These are phyloP conservation scores for Stephanodiscus minutulus DNA, from an alignment of 108 stramenopile species.

Conservation along the genomic window DNA sequence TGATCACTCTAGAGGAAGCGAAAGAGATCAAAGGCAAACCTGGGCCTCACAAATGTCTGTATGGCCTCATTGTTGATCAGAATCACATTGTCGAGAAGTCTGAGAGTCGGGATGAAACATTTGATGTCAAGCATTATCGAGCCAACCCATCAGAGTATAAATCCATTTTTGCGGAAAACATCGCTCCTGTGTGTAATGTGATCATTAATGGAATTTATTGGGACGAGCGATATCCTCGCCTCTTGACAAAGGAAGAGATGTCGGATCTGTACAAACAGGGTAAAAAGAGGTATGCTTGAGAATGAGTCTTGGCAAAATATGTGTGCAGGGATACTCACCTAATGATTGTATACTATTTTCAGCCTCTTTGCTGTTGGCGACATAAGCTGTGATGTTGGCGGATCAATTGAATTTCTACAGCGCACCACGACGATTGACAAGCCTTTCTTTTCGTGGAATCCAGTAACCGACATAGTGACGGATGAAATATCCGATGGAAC, in stretches of 20 bases:
- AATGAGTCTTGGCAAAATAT: not conserved
- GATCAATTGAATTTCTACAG: conserved; percentile 75
- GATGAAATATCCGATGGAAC: conserved; percentile 55
- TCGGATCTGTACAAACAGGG: conserved; percentile 42
- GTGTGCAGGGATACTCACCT: not conserved
- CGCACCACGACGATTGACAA: conserved; percentile 74
- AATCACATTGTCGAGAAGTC: conserved; percentile 53
- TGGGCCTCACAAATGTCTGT: conserved; percentile 56
- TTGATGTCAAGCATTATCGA: conserved; percentile 70
- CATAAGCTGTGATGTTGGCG: conserved; percentile 82
- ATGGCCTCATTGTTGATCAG: conserved; percentile 54
- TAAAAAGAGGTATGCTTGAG: conserved; percentile 44
- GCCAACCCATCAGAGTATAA: conserved; percentile 68
- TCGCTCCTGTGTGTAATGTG: conserved; percentile 71
- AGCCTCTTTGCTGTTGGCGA: conserved; percentile 70
- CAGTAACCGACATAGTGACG: conserved; percentile 48
- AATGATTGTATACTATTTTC: conserved; percentile 11
- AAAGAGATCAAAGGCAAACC: conserved; percentile 38
- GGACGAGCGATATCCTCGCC: conserved; percentile 79
- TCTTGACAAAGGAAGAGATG: conserved; percentile 72
- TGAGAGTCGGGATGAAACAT: conserved; percentile 16
- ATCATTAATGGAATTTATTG: conserved; percentile 86
- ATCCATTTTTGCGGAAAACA: conserved; percentile 58
- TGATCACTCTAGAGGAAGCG: conserved; percentile 66
- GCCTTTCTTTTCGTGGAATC: conserved; percentile 75